Percentiles rank a stretch among this genome's conserved stretches.
Conservation (phyloP, 768 basidiomycete genomes). For the Cyathus striatus region DNA sequence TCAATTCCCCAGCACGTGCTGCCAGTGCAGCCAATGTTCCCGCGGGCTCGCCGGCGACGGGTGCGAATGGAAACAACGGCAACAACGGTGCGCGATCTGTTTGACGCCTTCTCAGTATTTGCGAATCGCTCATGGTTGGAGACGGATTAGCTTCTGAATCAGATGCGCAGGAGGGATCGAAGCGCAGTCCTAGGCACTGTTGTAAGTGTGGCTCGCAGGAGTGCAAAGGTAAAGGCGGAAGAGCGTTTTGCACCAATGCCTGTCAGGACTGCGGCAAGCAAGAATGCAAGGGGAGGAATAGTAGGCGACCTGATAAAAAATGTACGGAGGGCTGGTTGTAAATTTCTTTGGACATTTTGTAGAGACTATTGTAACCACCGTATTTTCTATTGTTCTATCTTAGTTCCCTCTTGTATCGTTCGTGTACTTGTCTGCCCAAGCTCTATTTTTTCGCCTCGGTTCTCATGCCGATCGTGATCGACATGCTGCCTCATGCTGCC, state of each 20-base stretch:
- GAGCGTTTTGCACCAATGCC: slow-evolving; percentile 64
- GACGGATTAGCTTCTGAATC: slow-evolving; percentile 3
- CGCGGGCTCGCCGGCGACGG: background rate
- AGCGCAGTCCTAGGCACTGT: slow-evolving; percentile 69
- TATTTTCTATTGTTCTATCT: background rate
- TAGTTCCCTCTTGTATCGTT: background rate
- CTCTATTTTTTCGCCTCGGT: background rate
- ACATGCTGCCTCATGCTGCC: background rate
- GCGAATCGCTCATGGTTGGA: too few species aligned
- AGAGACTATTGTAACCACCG: background rate
- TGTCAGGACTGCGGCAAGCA: slow-evolving; percentile 84
- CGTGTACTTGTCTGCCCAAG: background rate
- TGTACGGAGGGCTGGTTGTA: slow-evolving; percentile 54
- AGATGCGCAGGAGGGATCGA: slow-evolving; percentile 32
- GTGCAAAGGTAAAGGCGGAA: slow-evolving; percentile 80
- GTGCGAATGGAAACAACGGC: background rate
- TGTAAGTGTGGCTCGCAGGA: slow-evolving; percentile 79
- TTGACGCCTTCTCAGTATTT: background rate
- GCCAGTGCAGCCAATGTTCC: background rate
- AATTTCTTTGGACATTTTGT: slow-evolving; percentile 1
- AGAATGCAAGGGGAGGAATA: slow-evolving; percentile 75
- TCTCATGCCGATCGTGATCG: background rate
- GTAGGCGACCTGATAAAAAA: slow-evolving; percentile 69
- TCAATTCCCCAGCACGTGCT: background rate
- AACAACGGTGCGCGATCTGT: background rate